These are phyloP conservation scores for Kappamyces sp. DNA, from an alignment of 192 early-diverging fungal species.

Conservation along the genomic window DNA sequence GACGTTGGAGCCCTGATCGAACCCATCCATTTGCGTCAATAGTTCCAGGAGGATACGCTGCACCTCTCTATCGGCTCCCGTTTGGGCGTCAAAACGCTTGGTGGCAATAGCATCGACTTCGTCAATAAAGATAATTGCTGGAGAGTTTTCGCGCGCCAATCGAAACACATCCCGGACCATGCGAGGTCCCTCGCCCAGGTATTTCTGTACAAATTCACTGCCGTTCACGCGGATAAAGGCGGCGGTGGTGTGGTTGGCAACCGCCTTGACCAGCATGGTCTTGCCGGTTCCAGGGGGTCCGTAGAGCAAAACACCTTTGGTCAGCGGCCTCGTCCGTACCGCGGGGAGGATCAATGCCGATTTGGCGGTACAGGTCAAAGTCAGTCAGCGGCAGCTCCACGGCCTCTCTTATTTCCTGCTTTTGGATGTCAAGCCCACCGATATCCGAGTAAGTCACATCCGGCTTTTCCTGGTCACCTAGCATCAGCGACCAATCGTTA, in stretches of 20 bases:
- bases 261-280: conserved; percentile 94
- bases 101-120: conserved; percentile 98
- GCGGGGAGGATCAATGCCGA: conserved; percentile 98
- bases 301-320: background rate
- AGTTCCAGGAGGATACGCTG: conserved; percentile 97
- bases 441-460: conserved; percentile 90
- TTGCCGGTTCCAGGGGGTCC: conserved; percentile 83
- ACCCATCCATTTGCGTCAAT: conserved; percentile 96
- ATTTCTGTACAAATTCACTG: conserved; percentile 98
- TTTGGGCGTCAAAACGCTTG: conserved; percentile 65
- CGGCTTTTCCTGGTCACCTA: conserved; percentile 49
- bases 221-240: conserved; percentile 97
- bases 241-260: conserved; percentile 96
- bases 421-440: conserved; percentile 94
- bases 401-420: conserved; percentile 94
- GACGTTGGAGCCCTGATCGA: conserved; percentile 91
- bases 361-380: conserved; percentile 95
- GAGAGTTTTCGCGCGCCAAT: conserved; percentile 91
- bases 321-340: no score
- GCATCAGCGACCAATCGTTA: no score
- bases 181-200: conserved; percentile 96
- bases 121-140: conserved; percentile 98
- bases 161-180: conserved; percentile 96
- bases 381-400: conserved; percentile 97
- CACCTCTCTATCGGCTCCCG: conserved; percentile 93